These are phyloP conservation scores for Nicotiana tabacum DNA, from an alignment of 257 asterid species.

Conservation along the genomic window DNA sequence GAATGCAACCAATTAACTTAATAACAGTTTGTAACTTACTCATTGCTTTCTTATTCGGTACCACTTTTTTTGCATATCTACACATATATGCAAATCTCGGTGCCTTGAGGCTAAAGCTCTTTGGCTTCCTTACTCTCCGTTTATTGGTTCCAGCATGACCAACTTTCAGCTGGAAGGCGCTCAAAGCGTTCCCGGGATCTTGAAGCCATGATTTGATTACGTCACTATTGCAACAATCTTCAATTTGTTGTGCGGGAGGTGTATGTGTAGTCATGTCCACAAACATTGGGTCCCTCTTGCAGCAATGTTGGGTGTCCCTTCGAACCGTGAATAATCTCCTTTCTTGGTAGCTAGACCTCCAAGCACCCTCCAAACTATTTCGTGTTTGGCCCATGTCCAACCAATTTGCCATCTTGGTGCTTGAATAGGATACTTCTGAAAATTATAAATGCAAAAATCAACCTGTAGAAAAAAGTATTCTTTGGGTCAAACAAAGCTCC, in stretches of 20 bases:
- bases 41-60: slow-evolving; percentile 37
- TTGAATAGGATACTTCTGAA: slow-evolving; percentile 35
- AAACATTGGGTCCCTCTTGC: slow-evolving; percentile 25
- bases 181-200: slow-evolving; percentile 29
- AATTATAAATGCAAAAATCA: slow-evolving; percentile 35
- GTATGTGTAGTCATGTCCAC: slow-evolving; percentile 44
- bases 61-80: slow-evolving; percentile 31
- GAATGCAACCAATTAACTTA: background rate
- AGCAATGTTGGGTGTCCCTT: too few species aligned
- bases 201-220: slow-evolving; percentile 43
- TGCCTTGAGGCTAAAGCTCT: slow-evolving; percentile 34
- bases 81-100: slow-evolving; percentile 51
- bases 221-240: slow-evolving; percentile 50
- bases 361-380: slow-evolving; percentile 37
- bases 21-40: slow-evolving; percentile 27
- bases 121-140: slow-evolving; percentile 32
- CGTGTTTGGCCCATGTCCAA: slow-evolving; percentile 9
- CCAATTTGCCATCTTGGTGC: slow-evolving; percentile 23
- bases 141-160: slow-evolving; percentile 39
- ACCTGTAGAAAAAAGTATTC: slow-evolving; percentile 20
- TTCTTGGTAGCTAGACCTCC: slow-evolving; percentile 10
- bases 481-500: background rate
- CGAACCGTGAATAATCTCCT: too few species aligned
- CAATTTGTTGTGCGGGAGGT: slow-evolving; percentile 39
- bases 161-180: slow-evolving; percentile 36